phyloP scores from a whole-genome alignment of 2,329 filamentous ascomycete genomes.

The Fusarium scirpi region DNA sequence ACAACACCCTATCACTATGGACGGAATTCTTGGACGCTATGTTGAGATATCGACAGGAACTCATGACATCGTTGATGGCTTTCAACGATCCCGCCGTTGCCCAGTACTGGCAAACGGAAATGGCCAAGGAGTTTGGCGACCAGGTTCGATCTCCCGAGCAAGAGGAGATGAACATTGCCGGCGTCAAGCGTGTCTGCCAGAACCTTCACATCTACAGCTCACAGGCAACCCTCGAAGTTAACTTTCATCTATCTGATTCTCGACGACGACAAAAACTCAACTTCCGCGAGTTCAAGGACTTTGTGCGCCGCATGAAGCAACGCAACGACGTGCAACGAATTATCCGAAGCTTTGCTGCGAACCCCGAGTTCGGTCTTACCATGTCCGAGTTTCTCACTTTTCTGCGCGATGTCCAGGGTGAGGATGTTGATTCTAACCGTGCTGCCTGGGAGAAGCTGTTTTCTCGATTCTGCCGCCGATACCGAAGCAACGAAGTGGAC shows the following conservation, averaged over 20 bases:
- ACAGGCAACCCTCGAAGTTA: constrained; percentile 75
- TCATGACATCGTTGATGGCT: constrained; percentile 89
- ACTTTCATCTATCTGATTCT: constrained; percentile 80
- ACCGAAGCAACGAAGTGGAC: constrained; percentile 61
- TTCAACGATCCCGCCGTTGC: constrained; percentile 86
- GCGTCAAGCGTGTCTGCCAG: constrained; percentile 86
- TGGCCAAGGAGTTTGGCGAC: constrained; percentile 74
- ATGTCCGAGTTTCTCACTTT: constrained; percentile 81
- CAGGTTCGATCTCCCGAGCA: constrained; percentile 65
- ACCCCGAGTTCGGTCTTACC: constrained; percentile 74
- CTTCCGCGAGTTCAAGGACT: constrained; percentile 84
- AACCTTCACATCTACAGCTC: constrained; percentile 93
- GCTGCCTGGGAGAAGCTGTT: constrained; percentile 80
- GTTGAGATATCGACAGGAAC: constrained; percentile 85
- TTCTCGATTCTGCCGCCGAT: constrained; percentile 73
- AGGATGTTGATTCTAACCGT: constrained; percentile 77
- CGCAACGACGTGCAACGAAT: constrained; percentile 83
- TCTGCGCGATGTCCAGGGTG: constrained; percentile 77
- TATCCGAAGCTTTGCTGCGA: constrained; percentile 71
- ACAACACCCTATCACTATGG: constrained; percentile 81
- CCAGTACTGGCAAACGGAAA: constrained; percentile 87
- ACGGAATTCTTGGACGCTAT: constrained; percentile 85
- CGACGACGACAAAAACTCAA: constrained; percentile 74
- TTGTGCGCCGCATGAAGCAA: constrained; percentile 85
- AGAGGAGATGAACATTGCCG: constrained; percentile 80